phyloP scores from a whole-genome alignment of 202 grass and related monocot species.

The Alloteropsis angusta region DNA sequence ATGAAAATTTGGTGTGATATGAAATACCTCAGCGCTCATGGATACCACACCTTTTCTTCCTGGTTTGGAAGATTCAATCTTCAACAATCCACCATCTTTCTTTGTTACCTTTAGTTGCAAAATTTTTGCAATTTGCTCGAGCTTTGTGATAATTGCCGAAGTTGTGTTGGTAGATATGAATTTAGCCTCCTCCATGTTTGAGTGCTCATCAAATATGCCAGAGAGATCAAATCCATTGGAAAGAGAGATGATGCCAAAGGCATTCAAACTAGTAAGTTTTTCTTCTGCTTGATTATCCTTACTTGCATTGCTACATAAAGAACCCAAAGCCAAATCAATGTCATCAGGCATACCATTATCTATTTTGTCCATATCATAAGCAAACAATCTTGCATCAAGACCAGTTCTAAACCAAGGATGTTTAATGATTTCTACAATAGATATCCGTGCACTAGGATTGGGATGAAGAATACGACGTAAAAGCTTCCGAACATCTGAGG shows the following conservation, averaged over 20 bases:
- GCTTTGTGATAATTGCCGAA: constrained; percentile 46
- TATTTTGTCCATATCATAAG: neutral
- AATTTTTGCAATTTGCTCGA: constrained; percentile 58
- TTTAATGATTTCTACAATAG: constrained; percentile 71
- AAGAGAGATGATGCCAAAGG: constrained; percentile 91
- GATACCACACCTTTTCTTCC: constrained; percentile 67
- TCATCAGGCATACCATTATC: constrained; percentile 26
- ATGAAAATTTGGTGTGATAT: constrained; percentile 70
- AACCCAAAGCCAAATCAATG: neutral
- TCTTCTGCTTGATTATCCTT: constrained; percentile 25
- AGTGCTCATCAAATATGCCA: constrained; percentile 55
- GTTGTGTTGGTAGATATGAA: constrained; percentile 66
- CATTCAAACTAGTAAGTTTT: constrained; percentile 64
- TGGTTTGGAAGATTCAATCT: constrained; percentile 45
- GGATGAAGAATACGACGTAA: constrained; percentile 72
- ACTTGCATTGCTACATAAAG: neutral
- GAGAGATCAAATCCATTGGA: constrained; percentile 86
- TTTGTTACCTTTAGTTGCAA: constrained; percentile 56
- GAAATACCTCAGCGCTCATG: constrained; percentile 59
- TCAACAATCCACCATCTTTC: constrained; percentile 53
- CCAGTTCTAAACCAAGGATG: constrained; percentile 67
- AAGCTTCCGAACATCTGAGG: constrained; percentile 47
- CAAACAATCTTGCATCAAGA: constrained; percentile 16
- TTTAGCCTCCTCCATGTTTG: constrained; percentile 36
- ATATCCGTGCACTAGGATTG: constrained; percentile 58